phyloP scores from a whole-genome alignment of 768 basidiomycete species.

The Epithele typhae region DNA sequence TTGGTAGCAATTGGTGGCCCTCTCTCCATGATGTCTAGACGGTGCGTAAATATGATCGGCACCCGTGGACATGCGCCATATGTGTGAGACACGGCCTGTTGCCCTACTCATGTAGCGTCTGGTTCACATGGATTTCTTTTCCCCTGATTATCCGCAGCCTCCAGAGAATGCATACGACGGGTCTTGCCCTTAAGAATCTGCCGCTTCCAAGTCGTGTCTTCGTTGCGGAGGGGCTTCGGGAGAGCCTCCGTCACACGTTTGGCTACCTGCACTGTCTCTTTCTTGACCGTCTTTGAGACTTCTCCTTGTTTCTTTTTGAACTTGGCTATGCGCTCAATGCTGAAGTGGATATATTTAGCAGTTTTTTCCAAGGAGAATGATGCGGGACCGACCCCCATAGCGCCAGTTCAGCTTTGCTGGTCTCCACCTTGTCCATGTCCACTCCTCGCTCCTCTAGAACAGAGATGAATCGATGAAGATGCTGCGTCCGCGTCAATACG shows the following conservation, averaged over 20 bases:
- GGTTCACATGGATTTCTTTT: no score
- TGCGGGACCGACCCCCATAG: constrained; percentile 44
- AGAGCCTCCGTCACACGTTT: constrained; percentile 20
- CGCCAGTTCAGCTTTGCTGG: constrained; percentile 56
- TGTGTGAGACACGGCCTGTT: no score
- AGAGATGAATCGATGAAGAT: constrained; percentile 54
- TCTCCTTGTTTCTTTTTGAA: constrained; percentile 38
- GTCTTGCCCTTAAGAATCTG: constrained; percentile 29
- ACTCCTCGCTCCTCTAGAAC: constrained; percentile 48
- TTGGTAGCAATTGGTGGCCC: no score
- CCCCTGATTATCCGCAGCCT: no score
- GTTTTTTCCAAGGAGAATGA: neutral
- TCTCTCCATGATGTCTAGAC: no score
- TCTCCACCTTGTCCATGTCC: constrained; percentile 54
- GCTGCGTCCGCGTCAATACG: constrained; percentile 37
- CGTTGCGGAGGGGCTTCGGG: neutral
- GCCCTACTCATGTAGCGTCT: no score
- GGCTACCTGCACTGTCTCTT: constrained; percentile 24
- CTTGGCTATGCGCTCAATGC: constrained; percentile 44
- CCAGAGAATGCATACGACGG: no score
- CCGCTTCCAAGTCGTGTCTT: constrained; percentile 26
- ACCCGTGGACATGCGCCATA: no score
- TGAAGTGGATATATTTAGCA: constrained; percentile 11
- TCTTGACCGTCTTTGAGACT: constrained; percentile 29
- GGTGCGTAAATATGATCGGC: no score